Evolutionary conservation across 768 basidiomycete species (phyloP), one percentile per base, ranked within the genome.

Genomic region (Russula brevipes): DNA sequence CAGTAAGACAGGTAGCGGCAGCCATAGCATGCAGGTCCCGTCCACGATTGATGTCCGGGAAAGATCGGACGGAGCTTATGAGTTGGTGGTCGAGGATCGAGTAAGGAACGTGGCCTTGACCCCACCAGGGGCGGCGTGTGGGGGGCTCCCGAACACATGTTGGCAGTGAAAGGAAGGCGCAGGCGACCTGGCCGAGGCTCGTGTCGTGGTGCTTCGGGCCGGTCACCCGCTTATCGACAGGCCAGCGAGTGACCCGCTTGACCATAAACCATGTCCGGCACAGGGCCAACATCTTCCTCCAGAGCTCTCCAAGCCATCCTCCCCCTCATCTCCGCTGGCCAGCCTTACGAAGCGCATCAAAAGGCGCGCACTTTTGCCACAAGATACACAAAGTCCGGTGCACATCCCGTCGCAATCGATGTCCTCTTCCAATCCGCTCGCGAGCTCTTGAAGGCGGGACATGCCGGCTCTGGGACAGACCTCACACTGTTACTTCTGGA

Each of bases 361-460:
- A 98, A 98, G 76, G 93, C 94, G 10, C 85, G 96, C 33, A 98
- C 95, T 17, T 97, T 96, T 67, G 93, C 93, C 5, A 87, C 94
- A 4, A 82, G 95, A 69, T 92, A 92, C 73, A 79, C 81, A 55
- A 93, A 94, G 77, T 83, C 90, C 3, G 79, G 79, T 2, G 88
- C 95, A 68, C 87, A 88, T 71, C 87, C 88, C 70, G 87, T 87
- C 14, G 95, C 97, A 17, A 89, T 94, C 74, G 89, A 95, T 73
- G 89, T 98, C 5, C 84, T 98, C 54, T 98, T 97, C 75, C 89
- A 94, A 70, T 88, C 87, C 49, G 87, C 94, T 1, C 81, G 89
- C 56, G 92, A 94, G 72, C 80, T 99, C 35, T 77, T 98, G 68
- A 98, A 98, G 78, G 81, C 81, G 14, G 89, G 88, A 8, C 92